These are phyloP conservation scores for Paracorniculantispora psalliotae DNA, from an alignment of 2,329 filamentous ascomycete genomes.

Conservation along the genomic window DNA sequence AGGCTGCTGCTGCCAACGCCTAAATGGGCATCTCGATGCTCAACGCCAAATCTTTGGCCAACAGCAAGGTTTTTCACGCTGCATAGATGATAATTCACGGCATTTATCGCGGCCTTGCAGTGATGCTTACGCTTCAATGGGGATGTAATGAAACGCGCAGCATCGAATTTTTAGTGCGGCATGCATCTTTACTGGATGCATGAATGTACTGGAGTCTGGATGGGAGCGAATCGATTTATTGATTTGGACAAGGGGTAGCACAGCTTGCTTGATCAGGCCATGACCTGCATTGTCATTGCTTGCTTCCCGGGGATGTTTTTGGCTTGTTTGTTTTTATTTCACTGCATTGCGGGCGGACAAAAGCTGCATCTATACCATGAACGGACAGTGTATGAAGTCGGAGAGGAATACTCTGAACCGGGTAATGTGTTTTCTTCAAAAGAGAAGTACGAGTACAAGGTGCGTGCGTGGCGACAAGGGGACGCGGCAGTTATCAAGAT, in stretches of 20 bases:
- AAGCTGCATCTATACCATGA: constrained; percentile 16
- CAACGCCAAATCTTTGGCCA: not conserved
- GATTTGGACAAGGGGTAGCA: constrained; percentile 4
- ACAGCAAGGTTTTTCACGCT: not conserved
- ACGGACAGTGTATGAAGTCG: constrained; percentile 12
- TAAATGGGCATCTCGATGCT: constrained; percentile 24
- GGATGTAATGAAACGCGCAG: not conserved
- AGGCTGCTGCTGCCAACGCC: constrained; percentile 42
- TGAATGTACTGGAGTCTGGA: constrained; percentile 12
- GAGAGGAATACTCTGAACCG: not conserved
- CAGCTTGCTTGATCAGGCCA: not conserved
- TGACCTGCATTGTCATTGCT: not conserved
- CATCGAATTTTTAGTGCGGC: constrained; percentile 3
- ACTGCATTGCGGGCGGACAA: constrained; percentile 15
- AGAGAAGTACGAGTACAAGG: constrained; percentile 5
- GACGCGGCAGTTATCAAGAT: not conserved
- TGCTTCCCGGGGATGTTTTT: constrained; percentile 8
- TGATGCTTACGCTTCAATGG: not conserved
- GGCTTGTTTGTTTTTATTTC: constrained; percentile 12
- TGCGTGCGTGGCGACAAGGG: not conserved
- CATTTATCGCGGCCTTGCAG: not conserved
- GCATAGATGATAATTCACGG: not conserved
- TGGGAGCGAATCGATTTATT: constrained; percentile 15
- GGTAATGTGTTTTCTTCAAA: constrained; percentile 12
- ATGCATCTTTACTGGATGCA: not conserved